A percentile compares a stretch with the other conserved stretches of the same genome.
Evolutionary conservation across 768 basidiomycete species (phyloP).

Genomic region (Lactarius evosmus): DNA sequence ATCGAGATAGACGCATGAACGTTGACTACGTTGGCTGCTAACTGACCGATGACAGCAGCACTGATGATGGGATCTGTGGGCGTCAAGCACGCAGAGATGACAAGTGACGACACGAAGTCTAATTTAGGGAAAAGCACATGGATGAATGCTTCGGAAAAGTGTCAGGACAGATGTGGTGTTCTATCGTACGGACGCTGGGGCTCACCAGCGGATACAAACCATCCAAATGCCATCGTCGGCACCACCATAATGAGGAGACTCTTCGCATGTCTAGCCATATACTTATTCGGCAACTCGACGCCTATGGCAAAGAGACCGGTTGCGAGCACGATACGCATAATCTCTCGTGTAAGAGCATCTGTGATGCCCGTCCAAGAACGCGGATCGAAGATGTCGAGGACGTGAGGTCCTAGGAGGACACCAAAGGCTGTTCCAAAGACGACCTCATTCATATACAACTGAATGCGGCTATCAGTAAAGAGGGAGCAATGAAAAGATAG

Average conservation of each 20-base stretch:
- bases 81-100: slow-evolving; percentile 85
- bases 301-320: slow-evolving; percentile 94
- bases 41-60: slow-evolving; percentile 69
- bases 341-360: slow-evolving; percentile 73
- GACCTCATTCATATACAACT: slow-evolving; percentile 92
- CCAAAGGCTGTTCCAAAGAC: slow-evolving; percentile 80
- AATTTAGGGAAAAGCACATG: slow-evolving; percentile 69
- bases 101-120: slow-evolving; percentile 70
- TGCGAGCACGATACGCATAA: slow-evolving; percentile 85
- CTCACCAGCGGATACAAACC: slow-evolving; percentile 72
- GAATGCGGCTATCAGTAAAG: neutral
- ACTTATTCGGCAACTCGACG: slow-evolving; percentile 83
- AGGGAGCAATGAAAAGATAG: neutral
- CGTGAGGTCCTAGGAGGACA: slow-evolving; percentile 67
- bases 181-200: slow-evolving; percentile 6
- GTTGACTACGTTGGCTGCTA: neutral
- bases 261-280: slow-evolving; percentile 76
- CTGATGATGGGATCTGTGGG: slow-evolving; percentile 95
- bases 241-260: slow-evolving; percentile 70
- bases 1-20: slow-evolving; percentile 1
- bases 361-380: slow-evolving; percentile 59
- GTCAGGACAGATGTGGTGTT: neutral
- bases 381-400: slow-evolving; percentile 70
- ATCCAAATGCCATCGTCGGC: slow-evolving; percentile 82
- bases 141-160: slow-evolving; percentile 49